Evolutionary conservation across 106 monocot genomes (phyloP), one percentile per base, ranked within the genome.

Genomic region (Platanthera guangdongensis): DNA sequence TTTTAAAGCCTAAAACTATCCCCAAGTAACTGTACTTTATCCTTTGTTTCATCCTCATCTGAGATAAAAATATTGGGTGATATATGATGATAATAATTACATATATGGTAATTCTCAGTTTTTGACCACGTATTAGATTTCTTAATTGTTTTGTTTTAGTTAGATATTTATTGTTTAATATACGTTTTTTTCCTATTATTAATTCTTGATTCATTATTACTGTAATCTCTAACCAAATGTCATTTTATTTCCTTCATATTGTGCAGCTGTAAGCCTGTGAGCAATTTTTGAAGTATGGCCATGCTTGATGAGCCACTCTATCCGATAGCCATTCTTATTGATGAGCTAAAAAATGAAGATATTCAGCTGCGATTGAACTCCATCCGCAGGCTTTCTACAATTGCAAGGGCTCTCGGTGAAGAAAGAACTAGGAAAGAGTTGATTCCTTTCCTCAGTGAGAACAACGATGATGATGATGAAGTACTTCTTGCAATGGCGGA

Each of bases 401-500:
- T 95, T 84, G 91, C 95, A 69, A 76, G 92, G 19, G 95, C 95
- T 57, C 95, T 95, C 75, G 95, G 95, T 65, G 95, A 95, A 82
- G 95, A 95, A 80, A 89, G 95, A 73, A 95, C 95, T 52, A 78
- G 95, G 71, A 95, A 89, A 80, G 95, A 95, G 73, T 82, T 95
- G 79, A 95, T 95, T 79, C 95, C 95, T 73, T 95, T 95, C 57
- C 89, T 95, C 30, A 89, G 86, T 75, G 95, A 95, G 78, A 95
- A 95, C 74, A 95, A 92, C 81, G 95, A 95, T 13, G 95, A 95
- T 7, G 95, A 95, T 75, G 95, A 95, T 70, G 95, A 95, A 78
- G 92, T 95, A 51, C 95, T 95, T 82, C 95, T 92, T 83, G 95
- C 95, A 51, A 95, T 95, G 95, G 95, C 89, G 0, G 95, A 92